phyloP scores from a whole-genome alignment of 2,329 filamentous ascomycete species.

The Ramularia endophylla region DNA sequence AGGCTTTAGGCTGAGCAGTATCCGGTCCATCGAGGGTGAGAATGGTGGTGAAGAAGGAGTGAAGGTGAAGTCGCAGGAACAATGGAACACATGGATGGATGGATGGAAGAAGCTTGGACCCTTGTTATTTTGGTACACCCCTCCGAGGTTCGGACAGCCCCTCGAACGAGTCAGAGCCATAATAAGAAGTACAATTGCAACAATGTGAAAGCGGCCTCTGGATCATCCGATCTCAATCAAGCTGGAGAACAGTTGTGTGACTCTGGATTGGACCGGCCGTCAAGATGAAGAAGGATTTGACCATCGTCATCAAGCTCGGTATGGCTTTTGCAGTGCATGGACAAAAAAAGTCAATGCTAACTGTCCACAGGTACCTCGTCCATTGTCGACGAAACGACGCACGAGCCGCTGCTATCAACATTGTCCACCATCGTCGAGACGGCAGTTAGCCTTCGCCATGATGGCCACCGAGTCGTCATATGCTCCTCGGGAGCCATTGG shows the following conservation, averaged over 20 bases:
- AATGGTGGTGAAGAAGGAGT: too few relatives aligned
- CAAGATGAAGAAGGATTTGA: constrained; percentile 63
- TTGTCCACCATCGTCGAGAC: constrained; percentile 92
- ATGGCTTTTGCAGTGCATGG: constrained; percentile 26
- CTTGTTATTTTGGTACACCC: too few relatives aligned
- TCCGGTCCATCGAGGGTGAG: too few relatives aligned
- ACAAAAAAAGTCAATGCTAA: constrained; percentile 11
- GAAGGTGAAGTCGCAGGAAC: too few relatives aligned
- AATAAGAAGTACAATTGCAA: constrained; percentile 1
- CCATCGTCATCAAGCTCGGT: constrained; percentile 86
- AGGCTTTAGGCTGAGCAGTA: too few relatives aligned
- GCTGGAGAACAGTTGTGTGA: too few relatives aligned
- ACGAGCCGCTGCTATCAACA: constrained; percentile 87
- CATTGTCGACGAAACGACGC: constrained; percentile 95
- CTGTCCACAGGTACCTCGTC: constrained; percentile 75
- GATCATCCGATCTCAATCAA: not conserved
- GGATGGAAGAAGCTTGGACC: too few relatives aligned
- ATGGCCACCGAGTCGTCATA: constrained; percentile 91
- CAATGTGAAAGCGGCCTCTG: not conserved
- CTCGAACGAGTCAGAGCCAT: not conserved
- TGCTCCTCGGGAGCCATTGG: constrained; percentile 97
- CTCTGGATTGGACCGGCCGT: not conserved
- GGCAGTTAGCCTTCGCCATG: constrained; percentile 74
- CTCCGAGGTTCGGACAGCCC: too few relatives aligned
- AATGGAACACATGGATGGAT: too few relatives aligned